Conservation (phyloP, 2,329 filamentous ascomycete species). For the Volutella citrinella region DNA sequence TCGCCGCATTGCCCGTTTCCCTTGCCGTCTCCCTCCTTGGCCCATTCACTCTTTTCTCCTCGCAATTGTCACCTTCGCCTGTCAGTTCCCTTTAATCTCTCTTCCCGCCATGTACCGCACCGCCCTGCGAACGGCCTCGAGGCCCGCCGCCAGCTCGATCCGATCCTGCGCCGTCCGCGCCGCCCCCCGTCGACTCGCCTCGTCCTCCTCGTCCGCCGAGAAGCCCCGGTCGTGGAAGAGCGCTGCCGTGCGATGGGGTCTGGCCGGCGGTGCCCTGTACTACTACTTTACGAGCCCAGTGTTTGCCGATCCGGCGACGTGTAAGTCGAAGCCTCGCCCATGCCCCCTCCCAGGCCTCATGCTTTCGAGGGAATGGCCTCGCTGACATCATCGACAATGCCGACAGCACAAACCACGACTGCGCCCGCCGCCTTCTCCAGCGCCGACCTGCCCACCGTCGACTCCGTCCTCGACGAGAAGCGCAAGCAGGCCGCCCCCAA, state of each 20-base stretch:
- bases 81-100: too few species aligned
- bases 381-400: conserved; percentile 8
- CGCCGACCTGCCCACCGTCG: conserved; percentile 60
- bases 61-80: too few species aligned
- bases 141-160: conserved; percentile 40
- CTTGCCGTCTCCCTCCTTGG: background rate
- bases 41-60: background rate
- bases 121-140: conserved; percentile 46
- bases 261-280: conserved; percentile 77
- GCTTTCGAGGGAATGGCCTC: background rate
- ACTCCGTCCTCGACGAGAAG: conserved; percentile 65
- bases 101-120: conserved; percentile 61
- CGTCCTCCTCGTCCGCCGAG: conserved; percentile 51
- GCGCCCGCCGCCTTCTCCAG: conserved; percentile 54
- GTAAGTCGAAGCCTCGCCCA: conserved; percentile 48
- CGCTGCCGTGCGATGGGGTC: conserved; percentile 66
- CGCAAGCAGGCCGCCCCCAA: conserved; percentile 43
- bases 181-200: conserved; percentile 49
- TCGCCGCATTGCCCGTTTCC: conserved; percentile 6
- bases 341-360: too few species aligned
- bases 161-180: conserved; percentile 38
- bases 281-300: conserved; percentile 89
- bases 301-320: conserved; percentile 77
- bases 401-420: conserved; percentile 28
- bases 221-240: conserved; percentile 82